Percentiles rank a stretch among this genome's conserved stretches.
phyloP scores from a whole-genome alignment of 352 stramenopile species.

The Aphanomyces stellatus region DNA sequence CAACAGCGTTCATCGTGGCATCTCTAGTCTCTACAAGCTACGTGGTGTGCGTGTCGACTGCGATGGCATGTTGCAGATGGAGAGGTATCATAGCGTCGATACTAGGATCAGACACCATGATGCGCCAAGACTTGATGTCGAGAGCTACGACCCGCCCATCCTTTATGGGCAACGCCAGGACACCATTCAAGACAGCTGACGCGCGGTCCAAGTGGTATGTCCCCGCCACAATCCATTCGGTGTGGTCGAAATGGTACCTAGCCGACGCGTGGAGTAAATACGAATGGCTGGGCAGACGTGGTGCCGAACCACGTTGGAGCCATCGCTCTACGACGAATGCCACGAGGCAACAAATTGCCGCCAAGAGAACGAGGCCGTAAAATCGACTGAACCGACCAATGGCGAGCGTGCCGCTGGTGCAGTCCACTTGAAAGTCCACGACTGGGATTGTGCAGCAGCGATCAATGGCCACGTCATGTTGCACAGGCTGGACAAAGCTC shows the following conservation, averaged over 20 bases:
- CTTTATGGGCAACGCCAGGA: not conserved
- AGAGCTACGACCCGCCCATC: not conserved
- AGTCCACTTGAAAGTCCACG: not conserved
- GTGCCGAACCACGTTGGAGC: no score
- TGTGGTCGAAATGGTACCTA: not conserved
- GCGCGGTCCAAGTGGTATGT: not conserved
- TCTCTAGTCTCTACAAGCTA: no score
- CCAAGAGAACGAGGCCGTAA: not conserved
- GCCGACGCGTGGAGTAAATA: not conserved
- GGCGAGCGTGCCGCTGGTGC: not conserved
- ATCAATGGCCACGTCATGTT: not conserved
- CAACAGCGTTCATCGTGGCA: no score
- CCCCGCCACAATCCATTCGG: not conserved
- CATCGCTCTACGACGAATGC: not conserved
- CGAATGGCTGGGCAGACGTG: not conserved
- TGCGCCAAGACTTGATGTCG: not conserved
- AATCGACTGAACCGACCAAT: not conserved
- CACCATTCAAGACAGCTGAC: not conserved
- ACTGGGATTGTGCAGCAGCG: not conserved
- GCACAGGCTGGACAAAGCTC: conserved; percentile 4
- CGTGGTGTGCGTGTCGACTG: no score
- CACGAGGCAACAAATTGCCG: not conserved
- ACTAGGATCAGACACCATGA: not conserved
- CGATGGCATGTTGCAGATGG: no score
- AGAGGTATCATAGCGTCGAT: not conserved